phyloP scores from a whole-genome alignment of 306 rosid species.

The Abrus precatorius region DNA sequence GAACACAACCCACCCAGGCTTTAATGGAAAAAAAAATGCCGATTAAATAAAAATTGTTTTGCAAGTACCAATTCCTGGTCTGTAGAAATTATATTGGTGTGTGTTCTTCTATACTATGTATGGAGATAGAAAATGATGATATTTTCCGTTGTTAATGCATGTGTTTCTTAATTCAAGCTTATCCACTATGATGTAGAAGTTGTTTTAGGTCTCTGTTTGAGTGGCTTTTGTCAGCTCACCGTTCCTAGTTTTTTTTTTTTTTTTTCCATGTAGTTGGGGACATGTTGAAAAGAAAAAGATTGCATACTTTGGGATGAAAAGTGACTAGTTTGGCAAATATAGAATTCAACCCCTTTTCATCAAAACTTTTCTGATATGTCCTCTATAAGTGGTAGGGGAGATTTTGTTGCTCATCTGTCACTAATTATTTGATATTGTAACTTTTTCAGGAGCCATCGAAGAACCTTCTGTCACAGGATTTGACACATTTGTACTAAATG shows the following conservation, averaged over 20 bases:
- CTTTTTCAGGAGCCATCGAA: slow-evolving; percentile 55
- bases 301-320: slow-evolving; percentile 23
- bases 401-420: background rate
- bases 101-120: background rate
- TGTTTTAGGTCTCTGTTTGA: background rate
- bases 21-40: no score
- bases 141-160: slow-evolving; percentile 11
- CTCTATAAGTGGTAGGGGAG: background rate
- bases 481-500: slow-evolving; percentile 58
- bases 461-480: slow-evolving; percentile 43
- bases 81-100: background rate
- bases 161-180: background rate
- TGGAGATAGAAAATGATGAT: background rate
- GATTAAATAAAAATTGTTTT: background rate
- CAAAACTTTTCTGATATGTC: background rate
- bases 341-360: slow-evolving; percentile 5
- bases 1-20: no score
- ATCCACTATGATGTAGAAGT: background rate
- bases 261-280: background rate
- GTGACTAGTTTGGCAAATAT: slow-evolving; percentile 18
- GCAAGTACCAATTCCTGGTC: background rate
- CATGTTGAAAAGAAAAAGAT: background rate
- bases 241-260: background rate
- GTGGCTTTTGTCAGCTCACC: background rate
- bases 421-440: slow-evolving; percentile 41